These are phyloP conservation scores for Boletus pseudopeckii DNA, from an alignment of 768 basidiomycete species.

Conservation along the genomic window DNA sequence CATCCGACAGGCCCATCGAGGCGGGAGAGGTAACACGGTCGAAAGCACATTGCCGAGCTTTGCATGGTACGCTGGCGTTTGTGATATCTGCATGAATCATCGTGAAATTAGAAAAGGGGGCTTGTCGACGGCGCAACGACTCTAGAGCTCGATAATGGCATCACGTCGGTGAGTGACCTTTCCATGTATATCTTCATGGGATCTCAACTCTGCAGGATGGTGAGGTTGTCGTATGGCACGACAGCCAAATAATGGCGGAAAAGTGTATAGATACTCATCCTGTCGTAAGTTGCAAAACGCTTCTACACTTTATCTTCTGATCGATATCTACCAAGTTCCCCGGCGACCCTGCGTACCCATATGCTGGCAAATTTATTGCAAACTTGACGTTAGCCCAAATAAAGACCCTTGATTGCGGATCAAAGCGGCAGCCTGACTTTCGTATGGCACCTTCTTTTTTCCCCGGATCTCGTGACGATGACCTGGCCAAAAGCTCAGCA, in stretches of 20 bases:
- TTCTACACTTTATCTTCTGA: not conserved
- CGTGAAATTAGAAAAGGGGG: conserved; percentile 44
- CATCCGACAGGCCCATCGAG: conserved; percentile 59
- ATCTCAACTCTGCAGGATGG: conserved; percentile 52
- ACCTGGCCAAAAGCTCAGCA: conserved; percentile 48
- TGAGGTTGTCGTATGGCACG: conserved; percentile 77
- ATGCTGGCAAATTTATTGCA: conserved; percentile 74
- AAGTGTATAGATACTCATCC: conserved; percentile 73
- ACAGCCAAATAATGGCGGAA: conserved; percentile 55
- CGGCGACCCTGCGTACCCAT: conserved; percentile 62
- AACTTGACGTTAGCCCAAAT: conserved; percentile 77
- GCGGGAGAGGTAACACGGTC: conserved; percentile 69
- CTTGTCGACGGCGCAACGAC: conserved; percentile 74
- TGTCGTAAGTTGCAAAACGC: conserved; percentile 39
- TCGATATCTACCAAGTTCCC: conserved; percentile 38
- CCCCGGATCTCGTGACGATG: not conserved
- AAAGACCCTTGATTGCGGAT: conserved; percentile 79
- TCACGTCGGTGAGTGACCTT: conserved; percentile 52
- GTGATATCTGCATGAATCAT: conserved; percentile 8
- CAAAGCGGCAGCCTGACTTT: conserved; percentile 52
- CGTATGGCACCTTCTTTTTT: conserved; percentile 41
- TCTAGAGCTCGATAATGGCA: conserved; percentile 75
- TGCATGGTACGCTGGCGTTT: conserved; percentile 52
- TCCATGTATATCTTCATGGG: not conserved
- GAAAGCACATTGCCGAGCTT: conserved; percentile 75